Conservation (phyloP, 768 basidiomycete species). For the Clathrus columnatus region DNA sequence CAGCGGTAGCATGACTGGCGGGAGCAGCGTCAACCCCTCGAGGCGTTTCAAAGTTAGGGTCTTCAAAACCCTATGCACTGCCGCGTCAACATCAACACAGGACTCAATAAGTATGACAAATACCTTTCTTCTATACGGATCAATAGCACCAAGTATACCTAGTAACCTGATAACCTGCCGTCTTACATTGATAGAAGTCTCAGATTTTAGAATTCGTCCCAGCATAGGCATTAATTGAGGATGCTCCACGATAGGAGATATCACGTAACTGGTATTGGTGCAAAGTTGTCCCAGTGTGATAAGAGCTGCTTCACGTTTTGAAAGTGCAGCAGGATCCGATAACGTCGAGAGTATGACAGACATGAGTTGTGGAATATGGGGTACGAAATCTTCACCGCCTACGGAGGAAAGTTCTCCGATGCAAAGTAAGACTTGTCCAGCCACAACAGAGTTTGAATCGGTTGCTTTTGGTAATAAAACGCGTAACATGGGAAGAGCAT, state of each 20-base stretch:
- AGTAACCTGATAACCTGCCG: slow-evolving; percentile 92
- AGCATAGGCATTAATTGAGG: slow-evolving; percentile 84
- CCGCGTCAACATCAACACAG: slow-evolving; percentile 2
- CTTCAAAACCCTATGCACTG: slow-evolving; percentile 56
- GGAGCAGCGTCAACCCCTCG: slow-evolving; percentile 63
- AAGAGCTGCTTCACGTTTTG: slow-evolving; percentile 87
- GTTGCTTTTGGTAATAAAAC: slow-evolving; percentile 86
- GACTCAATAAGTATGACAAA: slow-evolving; percentile 11
- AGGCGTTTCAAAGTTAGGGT: slow-evolving; percentile 47
- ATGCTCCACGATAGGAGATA: slow-evolving; percentile 82
- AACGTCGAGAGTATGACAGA: slow-evolving; percentile 80
- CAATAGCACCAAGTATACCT: slow-evolving; percentile 91
- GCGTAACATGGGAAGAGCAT: slow-evolving; percentile 89
- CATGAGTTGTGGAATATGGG: slow-evolving; percentile 83
- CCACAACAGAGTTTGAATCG: slow-evolving; percentile 78
- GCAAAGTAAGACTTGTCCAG: slow-evolving; percentile 88
- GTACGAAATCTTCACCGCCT: slow-evolving; percentile 83
- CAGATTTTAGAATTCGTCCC: slow-evolving; percentile 77
- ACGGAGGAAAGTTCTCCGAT: slow-evolving; percentile 90
- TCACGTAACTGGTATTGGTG: slow-evolving; percentile 91
- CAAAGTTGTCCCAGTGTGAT: slow-evolving; percentile 93
- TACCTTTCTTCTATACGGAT: slow-evolving; percentile 93
- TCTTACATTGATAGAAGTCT: slow-evolving; percentile 58
- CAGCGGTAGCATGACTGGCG: slow-evolving; percentile 49
- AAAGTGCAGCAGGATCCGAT: slow-evolving; percentile 73